Evolutionary conservation across 1,139 yeast genomes (phyloP), one percentile per base, ranked within the genome.

Genomic region (Yarrowia galli): DNA sequence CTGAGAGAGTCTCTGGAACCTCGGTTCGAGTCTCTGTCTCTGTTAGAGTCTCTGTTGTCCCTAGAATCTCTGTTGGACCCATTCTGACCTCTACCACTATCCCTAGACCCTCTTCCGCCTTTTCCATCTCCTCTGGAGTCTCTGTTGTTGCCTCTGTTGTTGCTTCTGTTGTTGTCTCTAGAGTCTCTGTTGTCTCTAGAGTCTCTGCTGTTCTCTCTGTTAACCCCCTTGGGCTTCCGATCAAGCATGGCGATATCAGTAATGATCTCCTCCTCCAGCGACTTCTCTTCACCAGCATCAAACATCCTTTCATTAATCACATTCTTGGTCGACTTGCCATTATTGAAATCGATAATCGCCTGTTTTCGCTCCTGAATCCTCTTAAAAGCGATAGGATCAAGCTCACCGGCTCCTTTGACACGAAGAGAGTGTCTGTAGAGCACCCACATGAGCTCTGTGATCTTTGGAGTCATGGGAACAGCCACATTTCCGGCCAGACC

Each of bases 271-370:
- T 45, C 28, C 18, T 45, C 32, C 10, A 45, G 49, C 15, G 18
- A 10, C 23, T 1, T 18, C 10, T 42, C 20, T 16, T 42, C 45
- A 9, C 45, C 45, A 16, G 45, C 45, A 18, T 42, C 45, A 20
- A 42, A 42, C 45, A 42, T 42, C 16, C 45, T 23, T 16, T 42
- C 45, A 9, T 42, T 42, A 2, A 42, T 42, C 23, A 42, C 45
- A 12, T 42, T 42, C 18, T 18, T 42, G 20, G 10, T 9, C 13
- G 45, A 42, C 18, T 18, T 20, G 32, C 61, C 36, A 7, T 54
- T 54, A n/a, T 40, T 40, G 61, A 7, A 54, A n/a, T 28, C 60
- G 43, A 36, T 22, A 38, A 53, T 53, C 15, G n/a, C 61, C 42
- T 54, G 35, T 22, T 18, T 40, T 2, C 36, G 16, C 12, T n/a